Base-by-base conservation (phyloP, 2,329 filamentous ascomycete species). In the Alternaria solani region DNA sequence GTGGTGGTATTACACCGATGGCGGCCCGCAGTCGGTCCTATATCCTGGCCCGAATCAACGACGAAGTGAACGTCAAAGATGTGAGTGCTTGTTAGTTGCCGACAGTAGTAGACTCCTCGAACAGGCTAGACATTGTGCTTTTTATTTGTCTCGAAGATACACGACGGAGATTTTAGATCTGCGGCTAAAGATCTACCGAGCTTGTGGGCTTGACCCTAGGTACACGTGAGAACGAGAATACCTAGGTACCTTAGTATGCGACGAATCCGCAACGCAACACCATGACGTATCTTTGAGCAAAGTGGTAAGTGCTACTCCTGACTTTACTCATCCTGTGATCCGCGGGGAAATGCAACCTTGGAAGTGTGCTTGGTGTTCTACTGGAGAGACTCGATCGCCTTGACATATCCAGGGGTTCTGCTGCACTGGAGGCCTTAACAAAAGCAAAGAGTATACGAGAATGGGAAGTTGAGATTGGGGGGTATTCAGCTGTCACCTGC, bases 11-110 rank as follows among this genome's bases (percentile, higher is more conserved):
- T 14, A 25, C 25, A 49, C 46, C 16, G 32, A 49, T 49, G 20
- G 20, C 46, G 46, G 46, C 46, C 32, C 32, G 32, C 46, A 49
- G 26, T 49, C 46, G 46, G 30, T 23, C 46, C 46, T 49, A 49
- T n/a, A 49, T 49, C 20, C 46, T 38, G 32, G 46, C 30, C n/a
- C 30, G 9, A 25, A 36, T 38, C 20, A 49, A 49, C 20, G 46
- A 11, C 16, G 12, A 11, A 25, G 32, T 49, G 20, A 38, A 49
- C 30, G 20, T 49, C 32, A 48, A 30, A 12, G 30, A 36, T 25
- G 14, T 25, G 8, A 14, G 6, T 26, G 6, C 14, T 42, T 36
- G 12, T 36, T 16, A 36, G 14, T 36, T 36, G 32, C 32, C 32
- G 32, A 12, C 14, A 14, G 32, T 6, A 36, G 12, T 36, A 16